These are phyloP conservation scores for Irpex sp. DNA, from an alignment of 1,284 basidiomycete genomes.

Conservation along the genomic window DNA sequence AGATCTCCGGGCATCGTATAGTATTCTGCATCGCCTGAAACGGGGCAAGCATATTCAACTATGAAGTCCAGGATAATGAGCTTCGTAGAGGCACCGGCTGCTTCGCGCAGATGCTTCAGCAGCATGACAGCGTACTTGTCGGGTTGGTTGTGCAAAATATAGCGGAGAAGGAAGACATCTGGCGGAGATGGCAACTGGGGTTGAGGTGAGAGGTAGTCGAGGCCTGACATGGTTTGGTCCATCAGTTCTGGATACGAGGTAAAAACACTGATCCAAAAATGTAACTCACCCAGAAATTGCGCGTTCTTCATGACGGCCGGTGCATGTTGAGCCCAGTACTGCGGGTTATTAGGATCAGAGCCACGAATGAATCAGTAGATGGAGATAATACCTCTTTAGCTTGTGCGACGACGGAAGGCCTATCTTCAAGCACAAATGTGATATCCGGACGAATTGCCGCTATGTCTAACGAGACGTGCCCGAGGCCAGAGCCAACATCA, in stretches of 20 bases:
- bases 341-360: neutral
- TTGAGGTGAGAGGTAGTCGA: slow-evolving; percentile 29
- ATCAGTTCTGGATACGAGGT: neutral
- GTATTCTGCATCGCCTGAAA: neutral
- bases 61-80: slow-evolving; percentile 6
- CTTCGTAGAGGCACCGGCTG: slow-evolving; percentile 10
- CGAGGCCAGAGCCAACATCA: slow-evolving; percentile 17
- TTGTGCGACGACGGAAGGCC: slow-evolving; percentile 2
- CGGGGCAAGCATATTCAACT: slow-evolving; percentile 4
- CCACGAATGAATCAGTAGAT: neutral
- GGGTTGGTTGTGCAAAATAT: slow-evolving; percentile 26
- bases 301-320: neutral
- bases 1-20: neutral
- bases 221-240: slow-evolving; percentile 6
- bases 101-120: slow-evolving; percentile 19
- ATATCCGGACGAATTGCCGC: slow-evolving; percentile 8
- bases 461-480: slow-evolving; percentile 8
- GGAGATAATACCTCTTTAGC: neutral
- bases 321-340: slow-evolving; percentile 5
- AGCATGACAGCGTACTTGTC: slow-evolving; percentile 17
- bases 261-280: neutral
- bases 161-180: slow-evolving; percentile 22
- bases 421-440: slow-evolving; percentile 16
- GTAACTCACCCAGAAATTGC: slow-evolving; percentile 1
- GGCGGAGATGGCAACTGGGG: slow-evolving; percentile 17